phyloP scores from a whole-genome alignment of 495 filamentous ascomycete genomes.

The Amphirosellinia nigrospora region DNA sequence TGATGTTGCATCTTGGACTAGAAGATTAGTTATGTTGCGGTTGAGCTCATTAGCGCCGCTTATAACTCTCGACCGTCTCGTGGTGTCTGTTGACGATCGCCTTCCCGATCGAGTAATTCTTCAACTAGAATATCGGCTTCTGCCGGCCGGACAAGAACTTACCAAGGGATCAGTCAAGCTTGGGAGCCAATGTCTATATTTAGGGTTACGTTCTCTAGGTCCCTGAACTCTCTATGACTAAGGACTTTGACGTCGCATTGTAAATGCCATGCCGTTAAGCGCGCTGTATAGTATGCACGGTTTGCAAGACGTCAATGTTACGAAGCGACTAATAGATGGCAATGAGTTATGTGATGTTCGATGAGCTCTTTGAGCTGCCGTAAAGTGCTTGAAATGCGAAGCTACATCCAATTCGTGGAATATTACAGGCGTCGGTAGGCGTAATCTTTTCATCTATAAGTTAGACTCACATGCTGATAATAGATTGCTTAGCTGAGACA shows the following conservation, averaged over 20 bases:
- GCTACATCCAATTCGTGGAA: neutral
- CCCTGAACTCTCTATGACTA: constrained; percentile 3
- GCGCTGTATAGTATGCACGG: neutral
- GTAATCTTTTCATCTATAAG: constrained; percentile 15
- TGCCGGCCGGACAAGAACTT: constrained; percentile 10
- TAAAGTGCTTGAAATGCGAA: too few species aligned
- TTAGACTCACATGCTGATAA: constrained; percentile 11
- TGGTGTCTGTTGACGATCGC: constrained; percentile 18
- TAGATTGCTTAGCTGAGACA: constrained; percentile 9
- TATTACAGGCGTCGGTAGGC: neutral
- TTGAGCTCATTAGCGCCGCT: constrained; percentile 2
- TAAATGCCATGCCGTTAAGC: neutral
- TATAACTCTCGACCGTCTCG: constrained; percentile 5
- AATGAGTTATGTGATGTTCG: neutral
- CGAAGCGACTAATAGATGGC: neutral
- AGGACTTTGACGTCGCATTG: neutral
- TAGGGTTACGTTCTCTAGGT: neutral
- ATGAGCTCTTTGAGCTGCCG: neutral
- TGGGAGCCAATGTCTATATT: neutral
- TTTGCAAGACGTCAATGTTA: neutral
- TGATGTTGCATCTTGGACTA: constrained; percentile 15
- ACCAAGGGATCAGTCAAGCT: constrained; percentile 23
- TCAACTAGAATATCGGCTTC: constrained; percentile 10
- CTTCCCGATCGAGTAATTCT: constrained; percentile 22
- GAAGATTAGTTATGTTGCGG: neutral